Percentiles rank a stretch among this genome's conserved stretches.
phyloP scores from a whole-genome alignment of 2,329 filamentous ascomycete species.

The Chaetomium strumarium region DNA sequence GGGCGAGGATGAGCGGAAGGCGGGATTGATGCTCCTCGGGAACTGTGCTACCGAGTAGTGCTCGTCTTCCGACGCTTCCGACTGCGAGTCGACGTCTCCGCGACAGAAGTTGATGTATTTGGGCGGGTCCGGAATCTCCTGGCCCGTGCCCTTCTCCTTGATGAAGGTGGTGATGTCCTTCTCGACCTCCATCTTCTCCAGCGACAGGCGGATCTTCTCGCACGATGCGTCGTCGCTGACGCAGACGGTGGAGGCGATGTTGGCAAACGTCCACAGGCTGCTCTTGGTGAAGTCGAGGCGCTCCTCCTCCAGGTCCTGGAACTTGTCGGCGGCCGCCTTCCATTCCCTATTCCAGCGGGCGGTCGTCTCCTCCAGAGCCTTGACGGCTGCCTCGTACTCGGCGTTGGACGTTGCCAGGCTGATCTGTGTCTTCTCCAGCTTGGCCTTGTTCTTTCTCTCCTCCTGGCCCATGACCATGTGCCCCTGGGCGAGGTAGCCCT shows the following conservation, averaged over 20 bases:
- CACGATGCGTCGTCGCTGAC: slow-evolving; percentile 96
- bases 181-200: slow-evolving; percentile 95
- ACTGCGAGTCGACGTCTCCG: slow-evolving; percentile 77
- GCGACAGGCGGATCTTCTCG: slow-evolving; percentile 87
- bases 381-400: slow-evolving; percentile 91
- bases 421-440: slow-evolving; percentile 97
- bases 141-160: slow-evolving; percentile 79
- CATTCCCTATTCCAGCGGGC: slow-evolving; percentile 95
- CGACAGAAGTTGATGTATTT: slow-evolving; percentile 99
- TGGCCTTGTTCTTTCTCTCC: slow-evolving; percentile 97
- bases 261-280: slow-evolving; percentile 96
- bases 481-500: slow-evolving; percentile 94
- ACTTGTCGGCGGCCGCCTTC: slow-evolving; percentile 97
- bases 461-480: slow-evolving; percentile 99
- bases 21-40: slow-evolving; percentile 88
- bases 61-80: slow-evolving; percentile 79
- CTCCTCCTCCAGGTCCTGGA: slow-evolving; percentile 97
- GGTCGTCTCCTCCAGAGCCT: slow-evolving; percentile 90
- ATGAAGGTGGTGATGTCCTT: slow-evolving; percentile 91
- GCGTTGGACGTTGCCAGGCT: slow-evolving; percentile 84
- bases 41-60: slow-evolving; percentile 95
- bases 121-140: slow-evolving; percentile 94
- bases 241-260: slow-evolving; percentile 93
- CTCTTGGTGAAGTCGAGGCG: slow-evolving; percentile 95
- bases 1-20: slow-evolving; percentile 91